Conservation (phyloP, 371 early-diverging fungal genomes). For the Haplosporangium sp. region DNA sequence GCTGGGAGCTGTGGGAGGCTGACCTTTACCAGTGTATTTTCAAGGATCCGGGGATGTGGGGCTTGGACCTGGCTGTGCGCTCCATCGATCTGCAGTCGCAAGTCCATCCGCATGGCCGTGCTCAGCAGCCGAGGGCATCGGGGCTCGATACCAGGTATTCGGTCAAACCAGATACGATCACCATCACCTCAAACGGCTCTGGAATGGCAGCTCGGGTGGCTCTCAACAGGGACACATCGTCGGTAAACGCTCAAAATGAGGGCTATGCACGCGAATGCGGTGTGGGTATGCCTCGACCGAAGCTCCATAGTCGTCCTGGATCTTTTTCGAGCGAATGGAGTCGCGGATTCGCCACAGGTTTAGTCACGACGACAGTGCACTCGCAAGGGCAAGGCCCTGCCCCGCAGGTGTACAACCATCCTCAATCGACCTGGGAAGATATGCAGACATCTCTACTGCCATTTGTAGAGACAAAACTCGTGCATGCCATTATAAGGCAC, state of each 20-base stretch:
- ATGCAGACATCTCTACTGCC: slow-evolving; percentile 24
- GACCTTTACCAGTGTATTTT: slow-evolving; percentile 54
- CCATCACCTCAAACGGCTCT: slow-evolving; percentile 36
- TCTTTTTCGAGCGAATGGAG: slow-evolving; percentile 12
- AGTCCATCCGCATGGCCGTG: not conserved
- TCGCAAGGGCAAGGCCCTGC: not conserved
- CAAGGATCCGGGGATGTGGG: slow-evolving; percentile 43
- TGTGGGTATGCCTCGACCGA: slow-evolving; percentile 8
- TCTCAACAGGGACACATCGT: not conserved
- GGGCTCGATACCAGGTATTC: not conserved
- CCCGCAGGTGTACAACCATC: slow-evolving; percentile 2
- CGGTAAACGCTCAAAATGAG: not conserved
- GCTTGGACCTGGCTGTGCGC: slow-evolving; percentile 38
- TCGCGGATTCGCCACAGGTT: slow-evolving; percentile 20
- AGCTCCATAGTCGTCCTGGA: slow-evolving; percentile 32
- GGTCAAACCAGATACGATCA: not conserved
- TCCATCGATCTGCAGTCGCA: slow-evolving; percentile 35
- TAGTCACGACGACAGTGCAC: slow-evolving; percentile 10
- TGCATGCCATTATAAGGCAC: slow-evolving; percentile 15
- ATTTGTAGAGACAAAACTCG: slow-evolving; percentile 43
- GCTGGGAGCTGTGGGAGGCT: slow-evolving; percentile 55
- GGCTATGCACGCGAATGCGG: not conserved
- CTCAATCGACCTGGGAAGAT: slow-evolving; percentile 9
- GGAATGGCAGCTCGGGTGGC: slow-evolving; percentile 23
- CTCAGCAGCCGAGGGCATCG: not conserved